A percentile compares a stretch with the other conserved stretches of the same genome.
Conservation (phyloP, 2,329 filamentous ascomycete genomes). For the Hortaea werneckii region DNA sequence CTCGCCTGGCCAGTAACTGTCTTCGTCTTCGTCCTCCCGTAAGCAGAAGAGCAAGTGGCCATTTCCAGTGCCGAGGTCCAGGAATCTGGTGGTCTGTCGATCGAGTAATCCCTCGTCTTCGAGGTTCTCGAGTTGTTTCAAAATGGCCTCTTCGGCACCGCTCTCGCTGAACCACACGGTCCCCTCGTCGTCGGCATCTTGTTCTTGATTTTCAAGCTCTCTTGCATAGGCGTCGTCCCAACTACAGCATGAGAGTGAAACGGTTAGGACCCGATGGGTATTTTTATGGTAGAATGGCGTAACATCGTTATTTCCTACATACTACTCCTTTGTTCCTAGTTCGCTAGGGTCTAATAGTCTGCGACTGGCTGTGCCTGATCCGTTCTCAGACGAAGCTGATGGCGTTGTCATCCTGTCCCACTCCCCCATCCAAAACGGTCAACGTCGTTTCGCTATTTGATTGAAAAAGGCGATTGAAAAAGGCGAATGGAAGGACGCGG, state of each 20-base stretch:
- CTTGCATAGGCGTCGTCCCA: conserved; percentile 58
- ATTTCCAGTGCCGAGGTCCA: conserved; percentile 92
- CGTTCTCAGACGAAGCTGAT: neutral
- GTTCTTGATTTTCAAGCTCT: conserved; percentile 60
- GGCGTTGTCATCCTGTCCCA: too few relatives aligned
- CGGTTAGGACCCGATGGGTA: conserved; percentile 1
- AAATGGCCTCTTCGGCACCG: conserved; percentile 70
- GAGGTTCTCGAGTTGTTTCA: conserved; percentile 51
- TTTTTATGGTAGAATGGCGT: neutral
- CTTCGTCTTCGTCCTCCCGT: conserved; percentile 41
- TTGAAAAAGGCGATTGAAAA: too few relatives aligned
- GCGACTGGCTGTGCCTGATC: conserved; percentile 3
- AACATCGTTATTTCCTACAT: conserved; percentile 27
- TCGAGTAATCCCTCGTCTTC: conserved; percentile 38
- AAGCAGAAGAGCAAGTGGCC: conserved; percentile 83
- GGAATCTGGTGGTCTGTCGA: conserved; percentile 39
- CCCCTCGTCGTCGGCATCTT: conserved; percentile 67
- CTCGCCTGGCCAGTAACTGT: conserved; percentile 48
- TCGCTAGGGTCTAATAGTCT: conserved; percentile 57
- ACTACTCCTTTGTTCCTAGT: conserved; percentile 90
- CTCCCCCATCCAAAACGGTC: too few relatives aligned
- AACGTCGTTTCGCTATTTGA: too few relatives aligned
- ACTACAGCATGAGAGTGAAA: conserved; percentile 12
- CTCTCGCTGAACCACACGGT: conserved; percentile 97
- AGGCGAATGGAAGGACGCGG: too few relatives aligned